A percentile compares a stretch with the other conserved stretches of the same genome.
These are phyloP conservation scores for Alectoria sarmentosa DNA, from an alignment of 495 filamentous ascomycete species.

Conservation along the genomic window DNA sequence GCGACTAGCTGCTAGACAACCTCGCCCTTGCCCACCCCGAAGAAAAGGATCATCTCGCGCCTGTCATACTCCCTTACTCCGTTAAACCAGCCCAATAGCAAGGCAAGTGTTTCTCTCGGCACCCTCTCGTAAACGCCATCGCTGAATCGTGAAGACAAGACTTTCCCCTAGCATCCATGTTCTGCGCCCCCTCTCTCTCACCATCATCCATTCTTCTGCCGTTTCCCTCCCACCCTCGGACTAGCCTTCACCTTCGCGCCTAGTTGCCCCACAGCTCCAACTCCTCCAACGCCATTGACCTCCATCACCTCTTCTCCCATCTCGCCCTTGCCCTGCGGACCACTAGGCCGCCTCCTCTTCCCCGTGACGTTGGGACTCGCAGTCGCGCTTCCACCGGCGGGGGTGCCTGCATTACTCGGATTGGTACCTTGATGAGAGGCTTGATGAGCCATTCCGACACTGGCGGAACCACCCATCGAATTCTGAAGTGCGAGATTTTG, in stretches of 20 bases:
- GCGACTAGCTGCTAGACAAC: neutral
- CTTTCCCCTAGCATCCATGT: neutral
- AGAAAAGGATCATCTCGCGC: neutral
- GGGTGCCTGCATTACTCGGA: slow-evolving; percentile 39
- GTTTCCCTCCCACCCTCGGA: slow-evolving; percentile 46
- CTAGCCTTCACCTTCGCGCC: slow-evolving; percentile 48
- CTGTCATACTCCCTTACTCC: neutral
- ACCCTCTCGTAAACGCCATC: slow-evolving; percentile 13
- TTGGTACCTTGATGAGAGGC: slow-evolving; percentile 64
- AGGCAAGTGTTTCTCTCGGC: neutral
- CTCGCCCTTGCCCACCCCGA: neutral
- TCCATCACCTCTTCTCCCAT: slow-evolving; percentile 28
- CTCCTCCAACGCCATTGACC: slow-evolving; percentile 41
- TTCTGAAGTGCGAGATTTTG: slow-evolving; percentile 35
- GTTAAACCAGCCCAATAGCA: neutral
- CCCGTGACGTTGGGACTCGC: slow-evolving; percentile 79
- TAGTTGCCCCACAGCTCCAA: slow-evolving; percentile 14
- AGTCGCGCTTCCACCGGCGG: slow-evolving; percentile 70
- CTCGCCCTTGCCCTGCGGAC: slow-evolving; percentile 46
- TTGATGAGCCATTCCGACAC: slow-evolving; percentile 58
- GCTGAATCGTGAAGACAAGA: slow-evolving; percentile 19
- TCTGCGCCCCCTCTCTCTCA: neutral
- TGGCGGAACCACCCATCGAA: slow-evolving; percentile 30
- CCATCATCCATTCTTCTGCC: slow-evolving; percentile 40
- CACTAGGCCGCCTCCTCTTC: slow-evolving; percentile 60